Conservation (phyloP, 2,329 filamentous ascomycete species). For the Thermoascus crustaceus region DNA sequence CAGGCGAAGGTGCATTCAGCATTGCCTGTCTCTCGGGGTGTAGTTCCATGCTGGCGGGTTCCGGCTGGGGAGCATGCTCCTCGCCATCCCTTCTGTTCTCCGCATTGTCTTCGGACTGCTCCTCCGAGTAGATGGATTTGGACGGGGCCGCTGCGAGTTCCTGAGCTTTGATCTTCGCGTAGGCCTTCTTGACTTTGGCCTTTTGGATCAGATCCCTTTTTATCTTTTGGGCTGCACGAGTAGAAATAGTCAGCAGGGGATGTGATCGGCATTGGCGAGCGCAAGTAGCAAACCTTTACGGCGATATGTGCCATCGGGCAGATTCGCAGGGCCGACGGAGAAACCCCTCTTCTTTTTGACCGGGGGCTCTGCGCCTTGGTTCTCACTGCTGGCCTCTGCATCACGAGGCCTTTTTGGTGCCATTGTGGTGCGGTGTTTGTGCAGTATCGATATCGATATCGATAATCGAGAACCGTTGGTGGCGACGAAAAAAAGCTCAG, state of each 20-base stretch:
- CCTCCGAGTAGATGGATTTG: constrained; percentile 27
- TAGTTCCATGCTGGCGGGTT: constrained; percentile 41
- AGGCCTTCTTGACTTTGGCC: constrained; percentile 86
- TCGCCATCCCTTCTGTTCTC: constrained; percentile 11
- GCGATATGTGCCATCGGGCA: constrained; percentile 81
- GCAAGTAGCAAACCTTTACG: constrained; percentile 64
- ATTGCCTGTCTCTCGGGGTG: constrained; percentile 55
- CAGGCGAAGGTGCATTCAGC: constrained; percentile 40
- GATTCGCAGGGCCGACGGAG: constrained; percentile 76
- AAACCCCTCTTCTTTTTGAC: constrained; percentile 63
- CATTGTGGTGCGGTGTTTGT: constrained; percentile 38
- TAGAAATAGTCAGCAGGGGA: too few relatives aligned
- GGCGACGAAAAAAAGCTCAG: too few relatives aligned
- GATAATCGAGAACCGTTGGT: too few relatives aligned
- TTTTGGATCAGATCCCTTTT: constrained; percentile 84
- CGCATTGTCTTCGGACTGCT: constrained; percentile 20
- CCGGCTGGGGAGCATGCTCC: constrained; percentile 14
- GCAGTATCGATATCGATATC: too few relatives aligned
- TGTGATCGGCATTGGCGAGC: too few relatives aligned
- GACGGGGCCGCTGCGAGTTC: constrained; percentile 34
- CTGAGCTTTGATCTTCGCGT: constrained; percentile 72
- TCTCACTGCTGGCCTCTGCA: constrained; percentile 30
- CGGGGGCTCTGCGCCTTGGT: constrained; percentile 39
- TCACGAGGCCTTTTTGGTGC: constrained; percentile 51
- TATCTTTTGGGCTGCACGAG: constrained; percentile 81